A percentile compares a stretch with the other conserved stretches of the same genome.
Conservation (phyloP, 805 yeast species). For the Saturnispora mendoncae region DNA sequence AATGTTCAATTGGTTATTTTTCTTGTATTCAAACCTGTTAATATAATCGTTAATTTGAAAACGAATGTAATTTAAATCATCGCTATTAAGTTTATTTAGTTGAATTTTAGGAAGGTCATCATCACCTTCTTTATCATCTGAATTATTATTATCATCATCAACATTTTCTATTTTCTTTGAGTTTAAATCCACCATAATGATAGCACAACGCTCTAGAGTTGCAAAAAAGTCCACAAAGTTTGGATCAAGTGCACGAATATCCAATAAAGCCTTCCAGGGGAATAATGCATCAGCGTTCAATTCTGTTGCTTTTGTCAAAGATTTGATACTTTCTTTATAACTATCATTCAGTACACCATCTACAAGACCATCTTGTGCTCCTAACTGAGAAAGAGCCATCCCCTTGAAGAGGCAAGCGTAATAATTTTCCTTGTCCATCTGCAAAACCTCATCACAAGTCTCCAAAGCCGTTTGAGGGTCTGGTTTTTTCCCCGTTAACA, state of each 20-base stretch:
- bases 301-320: conserved; percentile 42
- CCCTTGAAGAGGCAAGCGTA: conserved; percentile 67
- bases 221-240: conserved; percentile 40
- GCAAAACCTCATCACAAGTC: conserved; percentile 45
- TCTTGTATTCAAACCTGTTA: conserved; percentile 18
- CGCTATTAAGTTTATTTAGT: neutral
- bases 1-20: conserved; percentile 29
- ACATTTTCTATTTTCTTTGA: neutral
- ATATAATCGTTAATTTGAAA: conserved; percentile 35
- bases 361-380: conserved; percentile 32
- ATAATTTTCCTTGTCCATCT: conserved; percentile 47
- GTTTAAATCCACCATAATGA: conserved; percentile 24
- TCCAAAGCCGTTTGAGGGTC: conserved; percentile 45
- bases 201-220: conserved; percentile 37
- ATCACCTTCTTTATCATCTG: neutral
- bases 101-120: neutral
- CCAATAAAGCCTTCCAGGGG: conserved; percentile 79
- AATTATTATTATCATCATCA: neutral
- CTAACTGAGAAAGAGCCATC: conserved; percentile 40
- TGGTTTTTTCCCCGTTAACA: conserved; percentile 48
- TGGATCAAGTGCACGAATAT: conserved; percentile 31
- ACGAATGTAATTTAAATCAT: conserved; percentile 4
- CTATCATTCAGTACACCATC: neutral
- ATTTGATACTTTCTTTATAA: conserved; percentile 6
- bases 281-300: conserved; percentile 42